These are phyloP conservation scores for Curvularia verruculosa DNA, from an alignment of 2,329 filamentous ascomycete species.

Conservation along the genomic window DNA sequence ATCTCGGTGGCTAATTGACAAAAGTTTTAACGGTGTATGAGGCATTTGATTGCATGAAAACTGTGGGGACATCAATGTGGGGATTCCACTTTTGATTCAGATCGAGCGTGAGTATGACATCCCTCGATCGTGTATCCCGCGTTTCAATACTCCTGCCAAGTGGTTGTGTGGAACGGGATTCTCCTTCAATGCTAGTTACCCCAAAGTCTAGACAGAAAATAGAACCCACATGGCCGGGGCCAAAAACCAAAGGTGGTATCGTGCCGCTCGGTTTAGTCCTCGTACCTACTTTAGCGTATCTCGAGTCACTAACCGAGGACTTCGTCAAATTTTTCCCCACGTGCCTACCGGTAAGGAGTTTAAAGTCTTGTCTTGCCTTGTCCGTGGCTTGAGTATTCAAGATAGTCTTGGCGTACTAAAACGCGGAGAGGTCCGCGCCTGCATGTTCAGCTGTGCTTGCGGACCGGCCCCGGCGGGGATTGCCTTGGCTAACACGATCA, in stretches of 20 bases:
- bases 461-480: neutral
- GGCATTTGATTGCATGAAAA: neutral
- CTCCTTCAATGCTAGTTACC: neutral
- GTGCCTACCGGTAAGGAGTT: neutral
- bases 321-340: neutral
- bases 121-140: neutral
- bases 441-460: neutral
- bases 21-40: neutral
- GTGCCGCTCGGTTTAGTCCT: neutral
- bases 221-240: neutral
- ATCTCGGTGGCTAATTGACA: neutral
- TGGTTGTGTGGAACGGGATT: neutral
- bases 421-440: neutral
- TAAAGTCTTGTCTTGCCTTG: neutral
- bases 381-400: neutral
- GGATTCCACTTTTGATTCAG: neutral
- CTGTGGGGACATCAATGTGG: neutral
- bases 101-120: neutral
- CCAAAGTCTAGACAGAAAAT: neutral
- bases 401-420: neutral
- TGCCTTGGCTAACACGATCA: neutral
- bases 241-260: neutral
- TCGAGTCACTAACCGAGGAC: neutral
- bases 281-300: neutral
- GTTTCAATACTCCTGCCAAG: slow-evolving; percentile 1